Conservation (phyloP, 2,329 filamentous ascomycete genomes). For the Cadophora sp. region DNA sequence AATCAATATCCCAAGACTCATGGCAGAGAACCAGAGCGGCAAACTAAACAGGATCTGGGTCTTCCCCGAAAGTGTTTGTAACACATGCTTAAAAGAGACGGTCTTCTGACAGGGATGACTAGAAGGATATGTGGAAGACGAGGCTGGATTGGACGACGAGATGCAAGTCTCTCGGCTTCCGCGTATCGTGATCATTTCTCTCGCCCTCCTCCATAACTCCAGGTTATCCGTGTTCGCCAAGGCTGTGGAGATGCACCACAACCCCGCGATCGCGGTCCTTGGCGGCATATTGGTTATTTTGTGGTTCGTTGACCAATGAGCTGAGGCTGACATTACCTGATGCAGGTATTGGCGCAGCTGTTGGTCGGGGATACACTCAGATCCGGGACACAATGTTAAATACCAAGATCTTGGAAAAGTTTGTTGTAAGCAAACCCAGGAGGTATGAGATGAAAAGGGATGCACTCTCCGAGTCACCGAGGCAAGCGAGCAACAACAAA, state of each 20-base stretch:
- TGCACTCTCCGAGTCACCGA: neutral
- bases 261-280: slow-evolving; percentile 9
- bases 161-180: neutral
- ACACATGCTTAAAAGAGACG: neutral
- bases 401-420: neutral
- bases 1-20: slow-evolving; percentile 11
- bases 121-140: neutral
- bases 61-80: slow-evolving; percentile 2
- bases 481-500: neutral
- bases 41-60: slow-evolving; percentile 2
- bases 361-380: neutral
- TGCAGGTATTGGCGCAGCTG: neutral
- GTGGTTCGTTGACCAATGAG: neutral
- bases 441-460: neutral
- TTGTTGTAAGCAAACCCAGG: neutral
- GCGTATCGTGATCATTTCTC: slow-evolving; percentile 9
- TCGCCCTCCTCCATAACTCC: no score
- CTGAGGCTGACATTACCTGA: neutral
- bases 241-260: neutral
- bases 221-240: neutral
- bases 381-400: neutral
- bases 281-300: neutral
- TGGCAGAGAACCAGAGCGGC: slow-evolving; percentile 1
- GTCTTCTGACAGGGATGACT: neutral
- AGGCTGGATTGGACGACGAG: neutral